phyloP scores from a whole-genome alignment of 768 basidiomycete genomes.

The Lentinula aciculospora region DNA sequence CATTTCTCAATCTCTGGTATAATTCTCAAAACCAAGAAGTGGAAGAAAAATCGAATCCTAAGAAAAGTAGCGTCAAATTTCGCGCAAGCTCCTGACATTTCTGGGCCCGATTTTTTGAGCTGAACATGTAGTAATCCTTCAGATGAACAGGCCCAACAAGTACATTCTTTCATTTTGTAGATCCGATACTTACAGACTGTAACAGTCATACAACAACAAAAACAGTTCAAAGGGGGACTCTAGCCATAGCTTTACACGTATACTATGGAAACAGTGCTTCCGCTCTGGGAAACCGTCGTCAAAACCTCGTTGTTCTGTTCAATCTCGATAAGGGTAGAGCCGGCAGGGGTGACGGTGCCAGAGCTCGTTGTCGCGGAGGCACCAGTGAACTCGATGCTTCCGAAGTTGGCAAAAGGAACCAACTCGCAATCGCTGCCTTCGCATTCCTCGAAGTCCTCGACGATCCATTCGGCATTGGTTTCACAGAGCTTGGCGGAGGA shows the following conservation, averaged over 20 bases:
- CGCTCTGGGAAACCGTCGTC: constrained; percentile 15
- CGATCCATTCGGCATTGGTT: constrained; percentile 6
- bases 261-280: constrained; percentile 16
- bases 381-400: constrained; percentile 28
- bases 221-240: too few species aligned
- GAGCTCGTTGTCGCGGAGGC: constrained; percentile 21
- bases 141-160: too few species aligned
- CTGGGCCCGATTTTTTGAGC: too few species aligned
- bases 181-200: too few species aligned
- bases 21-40: too few species aligned
- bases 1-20: too few species aligned
- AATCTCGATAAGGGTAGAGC: constrained; percentile 28
- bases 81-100: too few species aligned
- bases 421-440: constrained; percentile 2
- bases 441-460: constrained; percentile 9
- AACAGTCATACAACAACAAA: not conserved
- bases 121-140: too few species aligned
- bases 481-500: not conserved
- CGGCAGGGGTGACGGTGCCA: constrained; percentile 20
- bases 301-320: constrained; percentile 23
- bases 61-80: too few species aligned
- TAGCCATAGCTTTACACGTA: not conserved
- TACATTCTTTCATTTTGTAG: too few species aligned
- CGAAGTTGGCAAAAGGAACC: constrained; percentile 33
- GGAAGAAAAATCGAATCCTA: too few species aligned